Evolutionary conservation across 345 rosid species (phyloP), one percentile per base, ranked within the genome.

Genomic region (Salix arbutifolia): DNA sequence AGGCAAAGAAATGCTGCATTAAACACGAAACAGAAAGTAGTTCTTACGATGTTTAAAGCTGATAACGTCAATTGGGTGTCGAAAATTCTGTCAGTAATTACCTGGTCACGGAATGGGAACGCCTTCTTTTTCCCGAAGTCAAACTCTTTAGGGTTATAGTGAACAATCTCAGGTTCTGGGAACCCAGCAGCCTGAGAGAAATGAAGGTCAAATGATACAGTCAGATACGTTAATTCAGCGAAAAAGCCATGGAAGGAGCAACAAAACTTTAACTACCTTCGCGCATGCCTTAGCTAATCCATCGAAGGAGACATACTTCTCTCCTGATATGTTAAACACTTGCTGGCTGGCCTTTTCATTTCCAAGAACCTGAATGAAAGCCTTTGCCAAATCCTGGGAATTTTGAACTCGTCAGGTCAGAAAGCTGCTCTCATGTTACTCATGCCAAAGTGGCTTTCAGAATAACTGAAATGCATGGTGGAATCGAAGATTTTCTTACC

Each of bases 21-120:
- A 31, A 0, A 8, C 12, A 7, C 26, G 50, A 58, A 2, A 72
- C 30, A 14, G 5, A 74, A 52, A 52, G 8, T 6, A 5, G 58
- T 18, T 19, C 1, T 19, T 52, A 52, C 19, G 1, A 52, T 19
- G 58, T 52, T 52, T 19, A 6, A 52, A 52, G 19, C 23, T 52
- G 0, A 19, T 2, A 19, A 52, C 19, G 58, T 52, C 19, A 52
- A 52, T 6, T 2, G 58, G 58, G 23, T 19, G 3, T 19, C 58
- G 58, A 7, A 19, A 38, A 61, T 69, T 65, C 33, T 44, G 38
- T 58, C 37, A 17, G 53, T 11, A 65, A 38, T 82, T 88, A 92
- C 99, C 98, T 91, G 96, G 76, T 96, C 98, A 16, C 99, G 92
- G 93, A 93, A 96, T 60, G 98, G 99, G 82, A 96, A 96, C 13